Percentiles rank a stretch among this genome's conserved stretches.
phyloP scores from a whole-genome alignment of 768 basidiomycete genomes.

The Kwoniella mangroviensis region DNA sequence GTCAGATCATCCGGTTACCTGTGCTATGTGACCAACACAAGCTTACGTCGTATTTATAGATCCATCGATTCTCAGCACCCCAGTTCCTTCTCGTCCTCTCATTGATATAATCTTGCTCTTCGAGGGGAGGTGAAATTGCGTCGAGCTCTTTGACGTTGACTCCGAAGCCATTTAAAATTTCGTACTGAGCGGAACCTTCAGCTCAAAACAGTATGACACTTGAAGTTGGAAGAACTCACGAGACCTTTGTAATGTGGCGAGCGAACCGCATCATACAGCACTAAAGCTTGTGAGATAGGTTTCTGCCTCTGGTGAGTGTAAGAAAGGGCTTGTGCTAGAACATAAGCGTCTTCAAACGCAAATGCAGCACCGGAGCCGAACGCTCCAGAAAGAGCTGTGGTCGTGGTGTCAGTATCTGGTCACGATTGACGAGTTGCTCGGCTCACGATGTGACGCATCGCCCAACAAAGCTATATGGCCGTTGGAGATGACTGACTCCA shows the following conservation, averaged over 20 bases:
- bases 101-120: slow-evolving; percentile 20
- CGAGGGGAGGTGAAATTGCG: slow-evolving; percentile 15
- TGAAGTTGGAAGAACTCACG: slow-evolving; percentile 14
- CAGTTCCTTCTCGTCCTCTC: slow-evolving; percentile 23
- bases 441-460: slow-evolving; percentile 45
- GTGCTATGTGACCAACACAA: neutral
- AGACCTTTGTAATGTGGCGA: slow-evolving; percentile 38
- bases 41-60: slow-evolving; percentile 34
- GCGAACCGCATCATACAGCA: slow-evolving; percentile 30
- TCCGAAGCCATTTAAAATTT: slow-evolving; percentile 23
- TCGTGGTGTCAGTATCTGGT: too few relatives aligned
- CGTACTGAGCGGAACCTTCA: slow-evolving; percentile 12
- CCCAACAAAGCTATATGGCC: slow-evolving; percentile 35
- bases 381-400: slow-evolving; percentile 35
- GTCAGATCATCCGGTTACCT: neutral
- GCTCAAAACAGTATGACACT: neutral
- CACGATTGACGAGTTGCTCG: too few relatives aligned
- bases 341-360: slow-evolving; percentile 43
- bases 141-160: slow-evolving; percentile 26
- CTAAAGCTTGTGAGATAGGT: slow-evolving; percentile 21
- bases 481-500: slow-evolving; percentile 31
- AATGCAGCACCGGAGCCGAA: slow-evolving; percentile 47
- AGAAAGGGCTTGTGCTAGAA: slow-evolving; percentile 30
- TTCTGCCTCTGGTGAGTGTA: neutral
- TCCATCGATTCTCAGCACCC: slow-evolving; percentile 24